phyloP scores from a whole-genome alignment of 2,329 filamentous ascomycete genomes.

The Furcasterigmium furcatum region DNA sequence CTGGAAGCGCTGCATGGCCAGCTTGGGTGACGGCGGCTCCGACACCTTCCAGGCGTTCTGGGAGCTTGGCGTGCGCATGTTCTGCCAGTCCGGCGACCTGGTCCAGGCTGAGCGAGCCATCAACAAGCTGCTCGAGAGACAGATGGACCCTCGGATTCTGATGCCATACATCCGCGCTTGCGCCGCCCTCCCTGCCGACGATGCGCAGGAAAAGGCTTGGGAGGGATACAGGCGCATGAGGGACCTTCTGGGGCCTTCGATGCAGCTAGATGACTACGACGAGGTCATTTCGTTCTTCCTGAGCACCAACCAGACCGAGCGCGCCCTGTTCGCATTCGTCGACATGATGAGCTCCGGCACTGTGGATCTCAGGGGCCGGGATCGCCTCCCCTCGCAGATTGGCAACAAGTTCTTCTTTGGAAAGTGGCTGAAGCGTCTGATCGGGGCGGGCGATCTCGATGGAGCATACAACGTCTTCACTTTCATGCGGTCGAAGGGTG shows the following conservation, averaged over 20 bases:
- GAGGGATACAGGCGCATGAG: constrained; percentile 63
- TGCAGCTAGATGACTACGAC: constrained; percentile 75
- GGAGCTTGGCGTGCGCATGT: constrained; percentile 65
- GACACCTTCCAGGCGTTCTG: constrained; percentile 52
- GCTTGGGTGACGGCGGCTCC: constrained; percentile 42
- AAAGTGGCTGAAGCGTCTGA: constrained; percentile 84
- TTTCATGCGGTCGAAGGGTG: constrained; percentile 68
- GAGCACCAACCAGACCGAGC: constrained; percentile 58
- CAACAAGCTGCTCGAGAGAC: constrained; percentile 47
- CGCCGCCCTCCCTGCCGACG: constrained; percentile 46
- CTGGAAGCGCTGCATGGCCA: constrained; percentile 57
- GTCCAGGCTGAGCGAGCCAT: constrained; percentile 55
- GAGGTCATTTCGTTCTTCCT: constrained; percentile 69
- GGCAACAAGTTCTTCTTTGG: constrained; percentile 80
- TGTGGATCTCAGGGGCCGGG: constrained; percentile 41
- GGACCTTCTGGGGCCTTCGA: constrained; percentile 52
- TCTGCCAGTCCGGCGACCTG: constrained; percentile 54
- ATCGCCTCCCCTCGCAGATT: constrained; percentile 43
- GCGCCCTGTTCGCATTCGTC: constrained; percentile 74
- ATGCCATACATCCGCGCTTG: constrained; percentile 69
- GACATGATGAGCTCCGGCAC: constrained; percentile 78
- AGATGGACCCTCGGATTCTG: constrained; percentile 52
- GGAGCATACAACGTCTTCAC: constrained; percentile 71
- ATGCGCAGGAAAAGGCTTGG: constrained; percentile 58
- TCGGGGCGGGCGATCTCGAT: constrained; percentile 67